Conservation (phyloP, 1,284 basidiomycete species). For the Wallemia ichthyophaga region DNA sequence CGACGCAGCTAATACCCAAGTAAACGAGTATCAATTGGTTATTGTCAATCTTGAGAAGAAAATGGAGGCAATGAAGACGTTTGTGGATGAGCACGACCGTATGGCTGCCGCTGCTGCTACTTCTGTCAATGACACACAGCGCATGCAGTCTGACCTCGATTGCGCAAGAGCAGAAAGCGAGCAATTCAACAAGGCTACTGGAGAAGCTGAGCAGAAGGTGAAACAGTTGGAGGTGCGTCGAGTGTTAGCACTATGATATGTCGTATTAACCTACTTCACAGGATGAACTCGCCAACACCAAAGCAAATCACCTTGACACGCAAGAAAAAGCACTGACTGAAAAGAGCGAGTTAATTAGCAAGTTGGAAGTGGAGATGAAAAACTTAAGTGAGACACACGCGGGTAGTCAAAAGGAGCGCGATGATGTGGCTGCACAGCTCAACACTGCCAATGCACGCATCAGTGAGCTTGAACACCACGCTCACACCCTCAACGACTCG, state of each 20-base stretch:
- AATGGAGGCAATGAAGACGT: background rate
- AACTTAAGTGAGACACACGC: background rate
- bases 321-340: background rate
- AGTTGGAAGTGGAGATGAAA: background rate
- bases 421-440: background rate
- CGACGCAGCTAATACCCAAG: background rate
- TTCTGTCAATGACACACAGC: no score
- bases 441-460: background rate
- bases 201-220: background rate
- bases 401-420: background rate
- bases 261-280: background rate
- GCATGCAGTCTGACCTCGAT: background rate
- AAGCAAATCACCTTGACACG: background rate
- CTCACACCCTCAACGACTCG: background rate
- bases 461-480: background rate
- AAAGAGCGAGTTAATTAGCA: background rate
- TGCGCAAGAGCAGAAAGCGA: background rate
- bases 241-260: no score
- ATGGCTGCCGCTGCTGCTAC: background rate
- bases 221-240: background rate
- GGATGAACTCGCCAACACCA: background rate
- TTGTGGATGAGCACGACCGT: background rate
- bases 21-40: background rate
- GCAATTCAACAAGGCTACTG: background rate
- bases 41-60: background rate